Percentiles rank a stretch among this genome's conserved stretches.
Evolutionary conservation across 1,284 basidiomycete species (phyloP).

Genomic region (Taiwanofungus camphoratus): DNA sequence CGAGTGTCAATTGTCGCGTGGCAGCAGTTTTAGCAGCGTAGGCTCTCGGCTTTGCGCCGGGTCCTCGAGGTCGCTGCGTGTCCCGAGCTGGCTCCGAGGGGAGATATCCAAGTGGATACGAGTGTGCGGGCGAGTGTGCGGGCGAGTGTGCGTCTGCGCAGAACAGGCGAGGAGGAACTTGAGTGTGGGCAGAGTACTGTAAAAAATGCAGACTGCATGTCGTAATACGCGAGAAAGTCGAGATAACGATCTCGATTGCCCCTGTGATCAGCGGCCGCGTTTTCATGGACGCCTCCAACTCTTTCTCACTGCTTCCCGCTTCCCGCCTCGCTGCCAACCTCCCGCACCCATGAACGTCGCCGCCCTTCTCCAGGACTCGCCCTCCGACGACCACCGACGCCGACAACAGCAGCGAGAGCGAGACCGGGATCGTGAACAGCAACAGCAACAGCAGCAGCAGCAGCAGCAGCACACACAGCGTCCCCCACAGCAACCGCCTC

Average conservation of each 20-base stretch:
- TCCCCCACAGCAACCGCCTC: conserved; percentile 16
- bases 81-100: too few relatives aligned
- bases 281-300: conserved; percentile 22
- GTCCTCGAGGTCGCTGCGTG: conserved; percentile 1
- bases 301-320: conserved; percentile 25
- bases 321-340: conserved; percentile 19
- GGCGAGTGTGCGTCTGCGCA: too few relatives aligned
- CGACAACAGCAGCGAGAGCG: conserved; percentile 23
- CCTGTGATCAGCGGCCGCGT: conserved; percentile 30
- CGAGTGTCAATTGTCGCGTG: conserved; percentile 5
- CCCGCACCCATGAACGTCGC: conserved; percentile 60
- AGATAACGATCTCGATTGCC: conserved; percentile 31
- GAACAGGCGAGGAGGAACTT: too few relatives aligned
- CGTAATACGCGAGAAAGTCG: conserved; percentile 19
- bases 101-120: too few relatives aligned
- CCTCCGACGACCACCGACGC: conserved; percentile 41
- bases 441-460: conserved; percentile 17
- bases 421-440: conserved; percentile 14
- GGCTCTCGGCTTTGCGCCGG: background rate
- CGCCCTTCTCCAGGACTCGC: conserved; percentile 63
- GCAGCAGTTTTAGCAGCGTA: background rate
- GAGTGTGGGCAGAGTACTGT: too few relatives aligned
- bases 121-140: too few relatives aligned
- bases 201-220: conserved; percentile 13
- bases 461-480: conserved; percentile 12